These are phyloP conservation scores for Lipomyces sp. DNA, from an alignment of 805 yeast genomes.

Conservation along the genomic window DNA sequence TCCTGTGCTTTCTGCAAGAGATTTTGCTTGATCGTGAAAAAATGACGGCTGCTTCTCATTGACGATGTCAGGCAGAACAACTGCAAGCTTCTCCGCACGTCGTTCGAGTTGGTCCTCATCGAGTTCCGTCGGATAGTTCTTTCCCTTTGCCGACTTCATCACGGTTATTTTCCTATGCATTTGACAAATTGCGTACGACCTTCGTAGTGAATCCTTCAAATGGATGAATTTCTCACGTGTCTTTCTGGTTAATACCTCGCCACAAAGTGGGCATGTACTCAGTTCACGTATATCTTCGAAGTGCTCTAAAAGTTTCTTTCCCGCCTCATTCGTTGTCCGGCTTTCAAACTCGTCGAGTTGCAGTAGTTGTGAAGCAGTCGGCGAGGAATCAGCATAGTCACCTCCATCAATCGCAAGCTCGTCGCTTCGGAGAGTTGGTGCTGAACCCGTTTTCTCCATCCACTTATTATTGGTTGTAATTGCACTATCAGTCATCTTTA, in stretches of 20 bases:
- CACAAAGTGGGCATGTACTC: constrained; percentile 19
- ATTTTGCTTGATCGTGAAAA: constrained; percentile 20
- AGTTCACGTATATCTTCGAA: constrained; percentile 6
- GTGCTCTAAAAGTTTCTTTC: neutral
- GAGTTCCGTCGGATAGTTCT: constrained; percentile 18
- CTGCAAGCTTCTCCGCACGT: constrained; percentile 5
- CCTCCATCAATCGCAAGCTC: neutral
- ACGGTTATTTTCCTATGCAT: constrained; percentile 14
- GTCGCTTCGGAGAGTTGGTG: too few relatives aligned
- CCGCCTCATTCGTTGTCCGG: too few relatives aligned
- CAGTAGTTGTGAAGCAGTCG: neutral
- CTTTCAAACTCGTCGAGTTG: neutral
- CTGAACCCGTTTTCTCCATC: too few relatives aligned
- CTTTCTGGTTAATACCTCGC: constrained; percentile 3
- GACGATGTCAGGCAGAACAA: constrained; percentile 10
- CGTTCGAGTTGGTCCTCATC: constrained; percentile 6
- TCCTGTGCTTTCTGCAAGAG: neutral
- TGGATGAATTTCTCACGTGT: constrained; percentile 4
- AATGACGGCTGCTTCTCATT: constrained; percentile 6
- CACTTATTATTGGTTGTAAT: too few relatives aligned
- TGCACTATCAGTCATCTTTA: too few relatives aligned
- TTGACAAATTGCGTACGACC: constrained; percentile 23
- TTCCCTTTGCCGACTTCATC: constrained; percentile 2
- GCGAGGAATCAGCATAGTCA: neutral
- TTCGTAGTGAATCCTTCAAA: constrained; percentile 8